These are phyloP conservation scores for Aspergillus awamori DNA, from an alignment of 2,329 filamentous ascomycete species.

Conservation along the genomic window DNA sequence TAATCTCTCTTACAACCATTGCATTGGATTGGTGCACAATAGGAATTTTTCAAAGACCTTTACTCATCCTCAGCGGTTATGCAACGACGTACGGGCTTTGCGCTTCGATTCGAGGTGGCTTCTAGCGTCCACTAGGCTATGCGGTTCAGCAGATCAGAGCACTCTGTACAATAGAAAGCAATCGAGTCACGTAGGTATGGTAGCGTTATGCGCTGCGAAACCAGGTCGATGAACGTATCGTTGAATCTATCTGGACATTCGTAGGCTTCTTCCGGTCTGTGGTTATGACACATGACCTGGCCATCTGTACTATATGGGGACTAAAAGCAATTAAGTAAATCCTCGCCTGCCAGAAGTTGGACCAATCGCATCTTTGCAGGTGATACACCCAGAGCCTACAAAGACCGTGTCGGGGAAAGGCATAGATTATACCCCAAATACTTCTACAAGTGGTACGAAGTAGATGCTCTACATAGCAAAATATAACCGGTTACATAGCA, in stretches of 20 bases:
- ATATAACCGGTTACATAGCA: not conserved
- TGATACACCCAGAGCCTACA: no score
- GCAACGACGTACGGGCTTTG: not conserved
- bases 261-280: no score
- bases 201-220: not conserved
- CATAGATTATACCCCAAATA: no score
- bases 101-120: not conserved
- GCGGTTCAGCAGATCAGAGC: not conserved
- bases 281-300: no score
- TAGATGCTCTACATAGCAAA: no score
- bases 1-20: not conserved
- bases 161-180: not conserved
- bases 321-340: no score
- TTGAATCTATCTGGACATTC: not conserved
- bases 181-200: not conserved
- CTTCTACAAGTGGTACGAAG: no score
- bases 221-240: not conserved
- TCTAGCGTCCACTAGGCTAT: not conserved
- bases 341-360: no score
- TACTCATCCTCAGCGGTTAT: not conserved
- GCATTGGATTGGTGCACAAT: not conserved
- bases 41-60: not conserved
- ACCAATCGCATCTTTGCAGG: no score
- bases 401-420: no score
- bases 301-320: no score